A percentile compares a stretch with the other conserved stretches of the same genome.
Conservation (phyloP, 306 rosid species). For the Cajanus cajan region DNA sequence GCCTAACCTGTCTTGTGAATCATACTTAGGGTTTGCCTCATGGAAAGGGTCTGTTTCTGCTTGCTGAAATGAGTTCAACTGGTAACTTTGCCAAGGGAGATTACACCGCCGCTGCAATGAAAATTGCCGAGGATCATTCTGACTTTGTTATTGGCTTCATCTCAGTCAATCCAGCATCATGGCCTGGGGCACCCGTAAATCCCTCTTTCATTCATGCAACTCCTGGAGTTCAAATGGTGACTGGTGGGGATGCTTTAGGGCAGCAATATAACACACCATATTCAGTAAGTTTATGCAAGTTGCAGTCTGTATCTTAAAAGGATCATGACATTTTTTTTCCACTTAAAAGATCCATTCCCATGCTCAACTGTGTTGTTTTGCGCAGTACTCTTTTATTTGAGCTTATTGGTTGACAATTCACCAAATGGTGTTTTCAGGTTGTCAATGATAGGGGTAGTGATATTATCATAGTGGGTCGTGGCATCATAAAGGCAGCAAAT, state of each 20-base stretch:
- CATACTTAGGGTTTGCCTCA: slow-evolving; percentile 67
- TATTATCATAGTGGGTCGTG: slow-evolving; percentile 83
- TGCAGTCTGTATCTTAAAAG: not conserved
- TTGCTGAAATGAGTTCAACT: slow-evolving; percentile 97
- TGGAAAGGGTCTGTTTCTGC: slow-evolving; percentile 77
- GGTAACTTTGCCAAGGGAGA: slow-evolving; percentile 93
- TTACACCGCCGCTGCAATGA: slow-evolving; percentile 75
- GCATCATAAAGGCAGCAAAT: slow-evolving; percentile 77
- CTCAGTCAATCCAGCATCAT: slow-evolving; percentile 87
- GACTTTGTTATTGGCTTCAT: slow-evolving; percentile 93
- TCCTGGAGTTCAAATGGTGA: slow-evolving; percentile 77
- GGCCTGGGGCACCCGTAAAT: slow-evolving; percentile 74
- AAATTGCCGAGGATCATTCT: slow-evolving; percentile 84
- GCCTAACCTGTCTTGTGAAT: slow-evolving; percentile 20
- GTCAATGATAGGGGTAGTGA: slow-evolving; percentile 77
- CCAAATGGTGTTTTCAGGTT: slow-evolving; percentile 53
- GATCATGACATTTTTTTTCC: not conserved
- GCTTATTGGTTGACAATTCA: not conserved
- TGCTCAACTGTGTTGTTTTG: slow-evolving; percentile 6
- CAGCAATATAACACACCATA: slow-evolving; percentile 90
- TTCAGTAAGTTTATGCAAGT: slow-evolving; percentile 57
- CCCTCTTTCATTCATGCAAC: slow-evolving; percentile 86
- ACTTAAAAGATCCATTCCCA: not conserved
- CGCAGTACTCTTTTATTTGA: not conserved
- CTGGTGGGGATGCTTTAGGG: slow-evolving; percentile 83